A percentile compares a stretch with the other conserved stretches of the same genome.
These are phyloP conservation scores for Centaurea solstitialis DNA, from an alignment of 129 eudicot genomes.

Conservation along the genomic window DNA sequence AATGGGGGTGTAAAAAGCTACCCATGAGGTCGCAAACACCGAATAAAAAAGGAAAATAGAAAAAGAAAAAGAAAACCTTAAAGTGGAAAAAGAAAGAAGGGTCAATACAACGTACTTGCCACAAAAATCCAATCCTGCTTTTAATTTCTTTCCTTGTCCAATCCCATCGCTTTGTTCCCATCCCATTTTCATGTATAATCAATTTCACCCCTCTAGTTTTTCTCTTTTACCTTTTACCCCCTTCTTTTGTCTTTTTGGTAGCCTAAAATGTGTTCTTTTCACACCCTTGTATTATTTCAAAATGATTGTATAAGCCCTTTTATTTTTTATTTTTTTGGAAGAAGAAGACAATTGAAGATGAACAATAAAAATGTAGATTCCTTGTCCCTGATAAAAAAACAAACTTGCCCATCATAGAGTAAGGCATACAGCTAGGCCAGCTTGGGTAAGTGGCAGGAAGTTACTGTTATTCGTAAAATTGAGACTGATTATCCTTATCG, in stretches of 20 bases:
- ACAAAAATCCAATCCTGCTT: constrained; percentile 34
- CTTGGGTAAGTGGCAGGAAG: too few relatives aligned
- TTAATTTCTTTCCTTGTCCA: constrained; percentile 37
- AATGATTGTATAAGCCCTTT: not conserved
- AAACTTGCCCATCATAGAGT: not conserved
- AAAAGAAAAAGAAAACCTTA: constrained; percentile 24
- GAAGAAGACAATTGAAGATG: not conserved
- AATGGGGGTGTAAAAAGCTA: not conserved
- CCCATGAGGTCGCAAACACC: not conserved
- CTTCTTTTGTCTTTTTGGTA: not conserved
- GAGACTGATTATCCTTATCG: too few relatives aligned
- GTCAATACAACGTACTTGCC: constrained; percentile 36
- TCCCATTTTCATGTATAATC: constrained; percentile 19
- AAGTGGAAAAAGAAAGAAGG: constrained; percentile 22
- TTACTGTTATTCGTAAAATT: too few relatives aligned
- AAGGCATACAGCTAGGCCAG: too few relatives aligned
- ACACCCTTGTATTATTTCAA: not conserved
- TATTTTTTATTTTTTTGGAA: not conserved
- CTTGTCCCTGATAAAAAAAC: not conserved
- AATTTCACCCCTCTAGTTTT: constrained; percentile 21
- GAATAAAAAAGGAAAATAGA: not conserved
- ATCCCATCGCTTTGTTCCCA: constrained; percentile 27
- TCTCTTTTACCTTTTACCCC: not conserved
- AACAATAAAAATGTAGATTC: not conserved
- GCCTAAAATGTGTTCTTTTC: not conserved